A percentile compares a stretch with the other conserved stretches of the same genome.
These are phyloP conservation scores for Didymella pomorum DNA, from an alignment of 2,329 filamentous ascomycete genomes.

Conservation along the genomic window DNA sequence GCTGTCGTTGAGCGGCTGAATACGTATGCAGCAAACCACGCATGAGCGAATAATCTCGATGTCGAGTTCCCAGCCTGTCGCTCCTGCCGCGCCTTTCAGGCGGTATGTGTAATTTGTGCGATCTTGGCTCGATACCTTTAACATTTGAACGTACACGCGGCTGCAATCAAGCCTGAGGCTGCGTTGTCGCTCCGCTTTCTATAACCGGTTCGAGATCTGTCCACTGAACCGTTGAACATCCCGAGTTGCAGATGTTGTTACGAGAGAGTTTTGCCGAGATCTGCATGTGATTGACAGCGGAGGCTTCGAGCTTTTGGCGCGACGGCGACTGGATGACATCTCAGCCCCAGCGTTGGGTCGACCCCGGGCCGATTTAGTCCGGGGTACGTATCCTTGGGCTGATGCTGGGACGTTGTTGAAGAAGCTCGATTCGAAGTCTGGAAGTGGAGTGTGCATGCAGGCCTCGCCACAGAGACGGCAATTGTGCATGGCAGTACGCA, in stretches of 20 bases:
- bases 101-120: slow-evolving; percentile 8
- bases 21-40: slow-evolving; percentile 20
- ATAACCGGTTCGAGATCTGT: slow-evolving; percentile 10
- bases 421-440: neutral
- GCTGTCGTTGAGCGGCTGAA: slow-evolving; percentile 19
- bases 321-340: slow-evolving; percentile 19
- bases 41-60: slow-evolving; percentile 6
- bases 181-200: slow-evolving; percentile 21
- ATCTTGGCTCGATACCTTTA: slow-evolving; percentile 10
- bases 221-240: slow-evolving; percentile 4
- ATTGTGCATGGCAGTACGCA: neutral
- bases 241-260: slow-evolving; percentile 31
- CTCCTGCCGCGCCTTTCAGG: slow-evolving; percentile 3
- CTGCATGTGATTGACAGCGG: slow-evolving; percentile 34
- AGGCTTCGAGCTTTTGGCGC: slow-evolving; percentile 9
- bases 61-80: neutral
- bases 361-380: slow-evolving; percentile 32
- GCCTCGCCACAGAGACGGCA: neutral
- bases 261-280: slow-evolving; percentile 32
- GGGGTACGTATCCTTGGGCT: slow-evolving; percentile 14
- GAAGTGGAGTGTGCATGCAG: neutral
- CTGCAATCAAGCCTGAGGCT: slow-evolving; percentile 8
- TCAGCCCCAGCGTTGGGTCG: slow-evolving; percentile 12
- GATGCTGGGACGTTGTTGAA: neutral
- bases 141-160: neutral